Base-by-base conservation (phyloP, 2,329 filamentous ascomycete species). In the Rhynchosporium secalis region DNA sequence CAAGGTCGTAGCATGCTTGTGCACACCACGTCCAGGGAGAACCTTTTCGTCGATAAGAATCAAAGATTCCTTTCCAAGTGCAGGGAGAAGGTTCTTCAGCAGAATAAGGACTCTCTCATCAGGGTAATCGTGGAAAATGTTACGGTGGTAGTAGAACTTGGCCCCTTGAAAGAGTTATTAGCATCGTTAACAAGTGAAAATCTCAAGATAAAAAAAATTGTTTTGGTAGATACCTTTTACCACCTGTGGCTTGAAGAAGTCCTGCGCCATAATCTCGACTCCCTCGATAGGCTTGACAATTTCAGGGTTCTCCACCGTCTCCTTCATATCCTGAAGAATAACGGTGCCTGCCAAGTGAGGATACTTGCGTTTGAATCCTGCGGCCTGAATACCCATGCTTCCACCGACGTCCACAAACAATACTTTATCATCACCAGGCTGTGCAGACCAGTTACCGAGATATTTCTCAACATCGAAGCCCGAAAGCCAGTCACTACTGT, bases 61-160 rank as follows among this genome's bases (percentile, higher is more conserved):
- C 40, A 12, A 12, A 9, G 40, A 41, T 9, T 41, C 10, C 40
- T 15, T 41, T 6, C 40, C 40, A 9, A 41, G 10, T 12, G 48
- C 48, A 6, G 48, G 48, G 26, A 52, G 9, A 31, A 33, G 6
- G 26, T 31, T 52, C 28, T 52, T 52, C 2, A 52, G 28, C 9
- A 52, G 29, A 31, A 26, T 28, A 33, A 31, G 5, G 46, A 28
- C 3, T 28, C 20, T 36, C 10, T 74, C 65, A 49, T 78, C 75
- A 1, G 72, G 70, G 68, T 72, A 77, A 65, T 79, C 74, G 62
- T 79, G 77, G 12, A 79, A 62, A 13, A 78, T 68, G n/a, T 65
- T 70, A 33, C 75, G 72, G 36, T 78, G 64, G 65, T 75, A 78
- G 56, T 79, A 79, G 5, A 73, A 61, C 10, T 57, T 61, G 15